Conservation (phyloP, 805 yeast genomes). For the Hanseniaspora meyeri region DNA sequence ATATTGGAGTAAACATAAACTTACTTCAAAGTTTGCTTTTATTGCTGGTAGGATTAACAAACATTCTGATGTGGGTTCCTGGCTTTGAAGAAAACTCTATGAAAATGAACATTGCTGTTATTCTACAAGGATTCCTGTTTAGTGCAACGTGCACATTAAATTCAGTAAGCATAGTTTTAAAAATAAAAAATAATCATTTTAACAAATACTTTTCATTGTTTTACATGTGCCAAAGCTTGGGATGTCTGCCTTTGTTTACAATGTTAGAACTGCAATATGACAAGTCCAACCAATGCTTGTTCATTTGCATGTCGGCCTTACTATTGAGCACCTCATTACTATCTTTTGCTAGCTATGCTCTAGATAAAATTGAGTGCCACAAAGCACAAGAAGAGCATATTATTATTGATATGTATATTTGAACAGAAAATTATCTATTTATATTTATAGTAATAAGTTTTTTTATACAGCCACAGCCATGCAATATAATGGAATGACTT, state of each 20-base stretch:
- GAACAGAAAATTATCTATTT: no score
- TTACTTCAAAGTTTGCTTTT: constrained; percentile 36
- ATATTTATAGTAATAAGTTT: no score
- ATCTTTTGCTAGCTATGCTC: constrained; percentile 30
- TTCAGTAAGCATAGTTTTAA: constrained; percentile 49
- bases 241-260: constrained; percentile 38
- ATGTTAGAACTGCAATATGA: constrained; percentile 39
- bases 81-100: constrained; percentile 14
- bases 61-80: constrained; percentile 34
- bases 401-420: not conserved
- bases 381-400: not conserved
- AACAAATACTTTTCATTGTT: constrained; percentile 47
- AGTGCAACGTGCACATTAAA: constrained; percentile 46
- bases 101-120: not conserved
- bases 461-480: no score
- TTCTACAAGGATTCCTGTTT: constrained; percentile 42
- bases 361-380: constrained; percentile 14
- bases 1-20: constrained; percentile 37
- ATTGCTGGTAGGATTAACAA: constrained; percentile 27
- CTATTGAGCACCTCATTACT: constrained; percentile 21
- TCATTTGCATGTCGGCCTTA: constrained; percentile 34
- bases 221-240: constrained; percentile 45
- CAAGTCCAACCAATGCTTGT: constrained; percentile 25
- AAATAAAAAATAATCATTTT: constrained; percentile 42
- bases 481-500: not conserved